These are phyloP conservation scores for Solanum etuberosum DNA, from an alignment of 257 asterid genomes.

Conservation along the genomic window DNA sequence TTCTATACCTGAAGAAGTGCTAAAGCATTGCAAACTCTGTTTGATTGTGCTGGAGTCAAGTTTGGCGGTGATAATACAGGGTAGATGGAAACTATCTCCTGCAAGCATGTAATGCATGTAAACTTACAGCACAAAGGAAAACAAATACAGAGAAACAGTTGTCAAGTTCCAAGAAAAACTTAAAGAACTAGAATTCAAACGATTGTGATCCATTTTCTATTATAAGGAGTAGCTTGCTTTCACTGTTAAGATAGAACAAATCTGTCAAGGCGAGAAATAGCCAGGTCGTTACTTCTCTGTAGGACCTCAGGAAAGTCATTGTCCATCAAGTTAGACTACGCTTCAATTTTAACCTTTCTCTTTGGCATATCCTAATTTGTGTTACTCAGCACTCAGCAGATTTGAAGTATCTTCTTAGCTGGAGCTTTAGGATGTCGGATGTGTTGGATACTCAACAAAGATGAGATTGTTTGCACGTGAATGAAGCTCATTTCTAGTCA, in stretches of 20 bases:
- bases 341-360: not conserved
- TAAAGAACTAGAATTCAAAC: not conserved
- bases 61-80: conserved; percentile 95
- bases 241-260: not conserved
- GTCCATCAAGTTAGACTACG: not conserved
- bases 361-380: not conserved
- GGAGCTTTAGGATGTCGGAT: not conserved
- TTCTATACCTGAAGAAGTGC: conserved; percentile 84
- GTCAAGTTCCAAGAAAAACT: not conserved
- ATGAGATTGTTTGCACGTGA: not conserved
- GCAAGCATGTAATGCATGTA: conserved; percentile 8
- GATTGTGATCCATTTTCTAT: not conserved
- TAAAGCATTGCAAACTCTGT: conserved; percentile 95
- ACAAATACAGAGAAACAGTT: not conserved
- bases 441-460: not conserved
- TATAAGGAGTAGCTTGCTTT: not conserved
- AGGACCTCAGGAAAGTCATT: not conserved
- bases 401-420: not conserved
- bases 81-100: conserved; percentile 93
- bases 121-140: not conserved
- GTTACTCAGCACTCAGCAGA: not conserved
- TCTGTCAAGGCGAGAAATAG: not conserved
- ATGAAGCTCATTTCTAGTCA: not conserved
- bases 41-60: conserved; percentile 83
- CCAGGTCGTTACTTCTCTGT: not conserved